These are phyloP conservation scores for Penicillium freii DNA, from an alignment of 2,329 filamentous ascomycete genomes.

Conservation along the genomic window DNA sequence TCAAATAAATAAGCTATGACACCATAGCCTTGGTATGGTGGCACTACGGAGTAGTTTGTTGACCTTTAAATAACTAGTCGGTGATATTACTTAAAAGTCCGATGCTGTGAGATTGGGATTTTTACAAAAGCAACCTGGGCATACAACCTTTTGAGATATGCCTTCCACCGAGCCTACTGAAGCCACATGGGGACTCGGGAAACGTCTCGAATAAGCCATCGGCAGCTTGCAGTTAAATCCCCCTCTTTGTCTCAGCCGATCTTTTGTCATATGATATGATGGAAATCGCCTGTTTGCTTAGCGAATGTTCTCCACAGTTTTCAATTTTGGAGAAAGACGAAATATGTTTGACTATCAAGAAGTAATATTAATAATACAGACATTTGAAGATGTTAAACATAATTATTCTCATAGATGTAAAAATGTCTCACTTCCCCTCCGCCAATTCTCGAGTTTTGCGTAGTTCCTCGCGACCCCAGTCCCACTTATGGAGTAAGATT, in stretches of 20 bases:
- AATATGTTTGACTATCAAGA: neutral
- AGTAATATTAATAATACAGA: neutral
- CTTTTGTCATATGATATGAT: neutral
- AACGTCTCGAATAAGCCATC: neutral
- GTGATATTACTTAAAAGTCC: neutral
- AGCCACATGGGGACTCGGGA: neutral
- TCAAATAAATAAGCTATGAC: neutral
- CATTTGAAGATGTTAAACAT: neutral
- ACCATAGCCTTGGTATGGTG: neutral
- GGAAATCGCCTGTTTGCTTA: neutral
- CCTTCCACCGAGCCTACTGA: neutral
- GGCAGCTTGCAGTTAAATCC: neutral
- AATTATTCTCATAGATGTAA: constrained; percentile 1
- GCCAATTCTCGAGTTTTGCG: constrained; percentile 1
- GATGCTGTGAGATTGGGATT: neutral
- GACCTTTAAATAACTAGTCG: neutral
- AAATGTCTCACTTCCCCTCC: constrained; percentile 19
- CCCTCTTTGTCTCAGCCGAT: neutral
- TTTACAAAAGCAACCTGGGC: neutral
- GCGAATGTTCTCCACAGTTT: neutral
- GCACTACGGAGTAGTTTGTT: neutral
- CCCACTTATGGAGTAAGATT: constrained; percentile 3
- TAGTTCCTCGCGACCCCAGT: constrained; percentile 6
- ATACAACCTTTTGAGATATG: neutral
- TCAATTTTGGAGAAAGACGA: neutral